Evolutionary conservation across 306 rosid species (phyloP).

Genomic region (Gastrolobium bilobum): DNA sequence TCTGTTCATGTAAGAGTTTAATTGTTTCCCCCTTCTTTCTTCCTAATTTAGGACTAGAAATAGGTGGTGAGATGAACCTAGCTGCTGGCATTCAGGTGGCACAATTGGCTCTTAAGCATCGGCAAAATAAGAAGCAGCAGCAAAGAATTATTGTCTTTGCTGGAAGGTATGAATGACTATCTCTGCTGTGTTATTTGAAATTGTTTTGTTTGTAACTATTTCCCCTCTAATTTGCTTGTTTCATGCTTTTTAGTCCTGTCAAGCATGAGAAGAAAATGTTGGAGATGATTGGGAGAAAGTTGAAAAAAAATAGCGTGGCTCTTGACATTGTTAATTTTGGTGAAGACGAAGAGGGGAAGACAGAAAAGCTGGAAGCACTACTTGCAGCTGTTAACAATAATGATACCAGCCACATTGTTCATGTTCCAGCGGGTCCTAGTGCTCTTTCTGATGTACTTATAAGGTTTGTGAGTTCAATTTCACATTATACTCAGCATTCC

Average conservation of each 20-base stretch:
- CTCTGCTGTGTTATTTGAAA: conserved; percentile 13
- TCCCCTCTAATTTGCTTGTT: conserved; percentile 19
- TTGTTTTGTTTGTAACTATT: conserved; percentile 22
- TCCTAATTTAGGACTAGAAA: conserved; percentile 75
- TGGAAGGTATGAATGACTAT: conserved; percentile 70
- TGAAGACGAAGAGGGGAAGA: conserved; percentile 91
- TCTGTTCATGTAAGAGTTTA: conserved; percentile 36
- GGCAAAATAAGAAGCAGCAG: conserved; percentile 98
- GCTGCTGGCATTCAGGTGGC: conserved; percentile 98
- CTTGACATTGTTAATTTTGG: conserved; percentile 93
- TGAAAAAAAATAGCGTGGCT: conserved; percentile 91
- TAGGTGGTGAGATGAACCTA: conserved; percentile 92
- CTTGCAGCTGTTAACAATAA: conserved; percentile 87
- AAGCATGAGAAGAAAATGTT: conserved; percentile 83
- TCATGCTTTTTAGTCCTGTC: conserved; percentile 63
- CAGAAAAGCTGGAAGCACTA: conserved; percentile 86
- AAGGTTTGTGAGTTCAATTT: conserved; percentile 60
- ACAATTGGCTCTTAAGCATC: conserved; percentile 96
- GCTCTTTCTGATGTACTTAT: conserved; percentile 60
- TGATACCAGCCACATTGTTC: conserved; percentile 69
- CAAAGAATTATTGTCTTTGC: conserved; percentile 90
- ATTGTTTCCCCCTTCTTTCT: not conserved
- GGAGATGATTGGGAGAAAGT: conserved; percentile 86
- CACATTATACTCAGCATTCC: not conserved
- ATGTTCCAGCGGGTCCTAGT: conserved; percentile 59